Conservation (phyloP, 73 alveolate species). For the Uronychia setigera region DNA sequence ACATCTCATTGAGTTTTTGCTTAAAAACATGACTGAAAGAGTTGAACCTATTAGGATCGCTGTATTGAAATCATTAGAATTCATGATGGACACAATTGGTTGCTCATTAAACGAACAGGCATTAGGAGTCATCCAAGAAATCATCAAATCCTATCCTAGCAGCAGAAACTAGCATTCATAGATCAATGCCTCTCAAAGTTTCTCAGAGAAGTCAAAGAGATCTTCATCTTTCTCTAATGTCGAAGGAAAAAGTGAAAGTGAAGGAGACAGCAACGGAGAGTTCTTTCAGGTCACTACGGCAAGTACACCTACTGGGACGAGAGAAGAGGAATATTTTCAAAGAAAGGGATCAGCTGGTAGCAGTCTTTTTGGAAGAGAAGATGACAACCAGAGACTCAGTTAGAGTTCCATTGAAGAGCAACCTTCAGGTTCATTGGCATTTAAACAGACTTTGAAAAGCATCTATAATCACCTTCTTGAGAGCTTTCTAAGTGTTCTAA, state of each 20-base stretch:
- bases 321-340: background rate
- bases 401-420: background rate
- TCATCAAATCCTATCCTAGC: slow-evolving; percentile 1
- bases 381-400: background rate
- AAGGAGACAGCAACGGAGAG: background rate
- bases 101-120: slow-evolving; percentile 55
- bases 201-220: background rate
- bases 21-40: slow-evolving; percentile 38
- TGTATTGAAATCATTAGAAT: slow-evolving; percentile 50
- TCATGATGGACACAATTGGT: slow-evolving; percentile 68
- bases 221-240: background rate
- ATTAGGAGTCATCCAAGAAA: slow-evolving; percentile 5
- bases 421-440: background rate
- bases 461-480: slow-evolving; percentile 67
- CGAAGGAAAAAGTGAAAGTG: background rate
- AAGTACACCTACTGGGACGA: background rate
- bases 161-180: background rate
- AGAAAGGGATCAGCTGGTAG: too few species aligned
- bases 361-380: background rate
- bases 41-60: slow-evolving; percentile 72
- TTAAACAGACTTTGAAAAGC: slow-evolving; percentile 27
- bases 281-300: background rate
- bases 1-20: slow-evolving; percentile 50
- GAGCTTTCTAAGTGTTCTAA: slow-evolving; percentile 40
- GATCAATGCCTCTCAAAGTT: background rate